These are phyloP conservation scores for Chlamydomonas eustigma DNA, from an alignment of 139 green algal genomes.

Conservation along the genomic window DNA sequence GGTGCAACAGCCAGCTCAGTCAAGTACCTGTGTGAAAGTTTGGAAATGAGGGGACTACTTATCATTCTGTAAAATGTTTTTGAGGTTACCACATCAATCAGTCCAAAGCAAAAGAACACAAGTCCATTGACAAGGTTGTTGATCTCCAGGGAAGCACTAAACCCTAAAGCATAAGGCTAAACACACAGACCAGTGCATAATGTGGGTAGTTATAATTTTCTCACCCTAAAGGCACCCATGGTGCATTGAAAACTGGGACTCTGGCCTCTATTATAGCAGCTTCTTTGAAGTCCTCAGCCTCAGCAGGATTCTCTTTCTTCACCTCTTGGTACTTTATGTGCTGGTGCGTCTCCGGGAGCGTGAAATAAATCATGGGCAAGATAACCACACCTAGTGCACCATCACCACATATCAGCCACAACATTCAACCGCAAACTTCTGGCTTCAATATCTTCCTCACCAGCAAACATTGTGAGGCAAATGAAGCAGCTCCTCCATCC, in stretches of 20 bases:
- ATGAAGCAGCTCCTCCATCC: constrained; percentile 11
- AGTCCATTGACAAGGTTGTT: too few relatives aligned
- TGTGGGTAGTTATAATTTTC: too few relatives aligned
- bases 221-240: background rate
- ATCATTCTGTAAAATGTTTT: too few relatives aligned
- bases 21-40: background rate
- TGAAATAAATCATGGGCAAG: background rate
- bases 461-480: background rate
- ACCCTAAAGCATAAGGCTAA: too few relatives aligned
- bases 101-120: too few relatives aligned
- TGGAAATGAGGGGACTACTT: too few relatives aligned
- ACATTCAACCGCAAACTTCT: background rate
- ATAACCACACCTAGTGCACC: background rate
- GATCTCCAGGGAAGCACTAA: too few relatives aligned
- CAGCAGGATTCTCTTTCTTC: background rate
- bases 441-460: background rate
- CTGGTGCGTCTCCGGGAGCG: background rate
- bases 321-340: background rate
- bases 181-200: too few relatives aligned
- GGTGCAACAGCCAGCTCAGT: background rate
- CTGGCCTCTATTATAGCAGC: background rate
- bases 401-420: too few relatives aligned
- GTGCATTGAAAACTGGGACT: background rate
- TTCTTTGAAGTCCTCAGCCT: background rate
- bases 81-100: too few relatives aligned